These are phyloP conservation scores for Monosporascus sp. DNA, from an alignment of 2,329 filamentous ascomycete genomes.

Conservation along the genomic window DNA sequence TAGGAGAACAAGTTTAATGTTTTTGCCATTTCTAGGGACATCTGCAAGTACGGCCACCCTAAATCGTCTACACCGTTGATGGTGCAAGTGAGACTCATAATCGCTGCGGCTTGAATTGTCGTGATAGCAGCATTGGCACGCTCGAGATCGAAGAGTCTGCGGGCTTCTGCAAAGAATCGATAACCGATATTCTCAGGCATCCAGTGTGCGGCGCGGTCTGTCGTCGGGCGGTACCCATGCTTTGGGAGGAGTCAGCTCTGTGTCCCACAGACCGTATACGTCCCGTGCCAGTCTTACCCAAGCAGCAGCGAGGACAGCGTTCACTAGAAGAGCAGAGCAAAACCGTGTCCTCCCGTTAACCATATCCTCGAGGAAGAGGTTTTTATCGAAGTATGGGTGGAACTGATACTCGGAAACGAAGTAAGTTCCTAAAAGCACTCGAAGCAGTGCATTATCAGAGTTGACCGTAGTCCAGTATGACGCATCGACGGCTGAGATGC, in stretches of 20 bases:
- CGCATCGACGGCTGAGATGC: slow-evolving; percentile 15
- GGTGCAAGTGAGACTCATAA: slow-evolving; percentile 28
- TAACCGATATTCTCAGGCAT: slow-evolving; percentile 29
- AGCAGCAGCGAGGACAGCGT: slow-evolving; percentile 21
- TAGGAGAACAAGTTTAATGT: slow-evolving; percentile 18
- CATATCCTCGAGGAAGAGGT: slow-evolving; percentile 25
- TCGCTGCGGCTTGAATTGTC: slow-evolving; percentile 29
- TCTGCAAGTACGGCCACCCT: slow-evolving; percentile 14
- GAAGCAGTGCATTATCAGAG: slow-evolving; percentile 20
- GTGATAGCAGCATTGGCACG: slow-evolving; percentile 20
- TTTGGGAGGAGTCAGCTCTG: slow-evolving; percentile 10
- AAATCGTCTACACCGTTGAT: slow-evolving; percentile 20
- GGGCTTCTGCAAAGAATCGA: slow-evolving; percentile 34
- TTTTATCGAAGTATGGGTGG: slow-evolving; percentile 19
- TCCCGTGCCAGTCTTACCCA: slow-evolving; percentile 17
- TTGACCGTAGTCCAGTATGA: slow-evolving; percentile 23
- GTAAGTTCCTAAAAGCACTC: slow-evolving; percentile 15
- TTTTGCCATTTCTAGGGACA: slow-evolving; percentile 18
- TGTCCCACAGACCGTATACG: not conserved
- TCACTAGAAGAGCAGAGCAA: slow-evolving; percentile 24
- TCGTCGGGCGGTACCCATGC: slow-evolving; percentile 24
- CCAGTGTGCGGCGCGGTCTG: slow-evolving; percentile 31
- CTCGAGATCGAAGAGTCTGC: slow-evolving; percentile 34
- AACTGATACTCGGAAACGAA: slow-evolving; percentile 17
- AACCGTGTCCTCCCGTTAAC: slow-evolving; percentile 7